A percentile compares a stretch with the other conserved stretches of the same genome.
phyloP scores from a whole-genome alignment of 306 rosid genomes.

The Oxytropis ochrocephala region DNA sequence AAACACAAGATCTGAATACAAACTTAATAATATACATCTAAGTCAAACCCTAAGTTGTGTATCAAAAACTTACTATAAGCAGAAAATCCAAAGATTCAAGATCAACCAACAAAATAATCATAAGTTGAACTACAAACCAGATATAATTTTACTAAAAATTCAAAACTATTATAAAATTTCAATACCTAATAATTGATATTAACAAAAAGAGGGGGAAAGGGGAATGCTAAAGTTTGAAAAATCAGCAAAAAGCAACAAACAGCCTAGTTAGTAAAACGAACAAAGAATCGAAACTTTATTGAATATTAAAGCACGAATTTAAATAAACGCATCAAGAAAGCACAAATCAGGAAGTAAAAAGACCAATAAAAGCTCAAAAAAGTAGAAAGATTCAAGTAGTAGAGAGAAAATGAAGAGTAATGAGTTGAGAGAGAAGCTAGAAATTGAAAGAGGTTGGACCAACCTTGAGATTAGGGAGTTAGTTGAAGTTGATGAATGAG shows the following conservation, averaged over 20 bases:
- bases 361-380: conserved; percentile 7
- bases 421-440: conserved; percentile 17
- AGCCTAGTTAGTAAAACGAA: neutral
- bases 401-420: neutral
- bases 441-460: conserved; percentile 2
- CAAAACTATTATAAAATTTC: neutral
- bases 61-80: neutral
- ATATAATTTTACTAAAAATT: neutral
- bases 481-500: neutral
- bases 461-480: conserved; percentile 37
- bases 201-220: neutral
- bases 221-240: neutral
- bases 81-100: conserved; percentile 24
- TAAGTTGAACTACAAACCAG: neutral
- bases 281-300: neutral
- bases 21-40: too few relatives aligned
- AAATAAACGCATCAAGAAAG: conserved; percentile 3
- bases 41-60: conserved; percentile 5
- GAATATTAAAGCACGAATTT: conserved; percentile 6
- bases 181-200: neutral
- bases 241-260: neutral
- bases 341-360: neutral
- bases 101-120: conserved; percentile 5
- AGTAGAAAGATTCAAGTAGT: conserved; percentile 11
- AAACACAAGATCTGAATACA: conserved; percentile 44